Evolutionary conservation across 2,329 filamentous ascomycete species (phyloP).

Genomic region (Xylariales sp.): DNA sequence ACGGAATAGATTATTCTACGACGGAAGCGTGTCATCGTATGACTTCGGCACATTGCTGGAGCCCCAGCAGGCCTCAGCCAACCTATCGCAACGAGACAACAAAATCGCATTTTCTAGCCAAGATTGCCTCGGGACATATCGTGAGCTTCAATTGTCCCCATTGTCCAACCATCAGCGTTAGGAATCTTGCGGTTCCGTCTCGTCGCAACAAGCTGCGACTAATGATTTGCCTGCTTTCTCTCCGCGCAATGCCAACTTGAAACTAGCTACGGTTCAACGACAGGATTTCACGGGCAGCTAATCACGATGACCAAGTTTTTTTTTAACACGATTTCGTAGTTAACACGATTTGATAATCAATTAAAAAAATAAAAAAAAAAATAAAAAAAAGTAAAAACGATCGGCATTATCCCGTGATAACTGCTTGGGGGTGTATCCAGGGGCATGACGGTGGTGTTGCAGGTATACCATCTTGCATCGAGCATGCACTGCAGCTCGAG

Average conservation of each 20-base stretch:
- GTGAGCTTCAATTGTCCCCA: conserved; percentile 11
- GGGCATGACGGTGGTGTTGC: conserved; percentile 28
- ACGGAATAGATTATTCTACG: conserved; percentile 5
- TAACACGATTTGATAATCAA: conserved; percentile 3
- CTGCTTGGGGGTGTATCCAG: conserved; percentile 25
- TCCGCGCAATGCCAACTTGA: neutral
- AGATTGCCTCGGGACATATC: conserved; percentile 10
- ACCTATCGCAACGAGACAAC: conserved; percentile 1
- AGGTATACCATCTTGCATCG: conserved; percentile 35
- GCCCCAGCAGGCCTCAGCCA: neutral
- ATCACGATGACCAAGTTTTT: conserved; percentile 2
- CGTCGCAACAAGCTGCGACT: neutral
- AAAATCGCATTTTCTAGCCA: conserved; percentile 7
- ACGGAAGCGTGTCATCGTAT: conserved; percentile 24
- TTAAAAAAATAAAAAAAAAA: neutral
- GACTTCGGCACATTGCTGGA: conserved; percentile 19
- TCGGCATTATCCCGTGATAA: conserved; percentile 1
- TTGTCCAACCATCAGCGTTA: neutral
- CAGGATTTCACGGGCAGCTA: neutral
- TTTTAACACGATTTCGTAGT: neutral
- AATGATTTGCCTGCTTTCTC: neutral
- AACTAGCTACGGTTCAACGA: neutral
- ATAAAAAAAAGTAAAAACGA: neutral
- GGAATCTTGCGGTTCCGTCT: neutral
- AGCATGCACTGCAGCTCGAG: conserved; percentile 31